These are phyloP conservation scores for Penicillium alfredii DNA, from an alignment of 495 filamentous ascomycete genomes.

Conservation along the genomic window DNA sequence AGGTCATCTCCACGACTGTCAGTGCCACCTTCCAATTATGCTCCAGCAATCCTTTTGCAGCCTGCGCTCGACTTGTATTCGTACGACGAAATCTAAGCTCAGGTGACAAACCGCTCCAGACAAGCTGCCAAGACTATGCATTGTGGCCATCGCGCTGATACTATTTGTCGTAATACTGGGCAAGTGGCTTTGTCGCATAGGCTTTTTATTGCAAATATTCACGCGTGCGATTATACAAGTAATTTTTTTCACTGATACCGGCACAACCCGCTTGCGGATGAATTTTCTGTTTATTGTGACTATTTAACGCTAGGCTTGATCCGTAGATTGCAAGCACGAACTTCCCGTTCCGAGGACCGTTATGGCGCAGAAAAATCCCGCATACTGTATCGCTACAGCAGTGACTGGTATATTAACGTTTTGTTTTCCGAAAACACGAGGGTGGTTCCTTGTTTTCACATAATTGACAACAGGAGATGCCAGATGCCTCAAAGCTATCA, in stretches of 20 bases:
- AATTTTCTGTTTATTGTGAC: not conserved
- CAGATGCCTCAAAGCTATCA: slow-evolving; percentile 3
- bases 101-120: not conserved
- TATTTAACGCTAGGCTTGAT: too few relatives aligned
- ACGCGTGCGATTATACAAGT: not conserved
- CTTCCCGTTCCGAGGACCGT: too few relatives aligned
- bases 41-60: too few relatives aligned
- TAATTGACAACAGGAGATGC: slow-evolving; percentile 3
- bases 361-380: slow-evolving; percentile 6
- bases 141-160: slow-evolving; percentile 1
- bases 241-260: not conserved
- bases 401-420: not conserved
- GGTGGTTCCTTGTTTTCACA: not conserved
- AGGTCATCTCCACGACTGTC: not conserved
- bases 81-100: not conserved
- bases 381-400: not conserved
- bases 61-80: not conserved
- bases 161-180: not conserved
- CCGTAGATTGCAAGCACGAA: slow-evolving; percentile 1
- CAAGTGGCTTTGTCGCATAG: slow-evolving; percentile 2
- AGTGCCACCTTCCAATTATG: slow-evolving; percentile 1
- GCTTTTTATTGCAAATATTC: not conserved
- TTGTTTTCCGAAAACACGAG: not conserved
- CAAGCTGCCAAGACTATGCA: slow-evolving; percentile 1
- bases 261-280: not conserved